Evolutionary conservation across 2,329 filamentous ascomycete species (phyloP).

Genomic region (Pseudocercospora musae): DNA sequence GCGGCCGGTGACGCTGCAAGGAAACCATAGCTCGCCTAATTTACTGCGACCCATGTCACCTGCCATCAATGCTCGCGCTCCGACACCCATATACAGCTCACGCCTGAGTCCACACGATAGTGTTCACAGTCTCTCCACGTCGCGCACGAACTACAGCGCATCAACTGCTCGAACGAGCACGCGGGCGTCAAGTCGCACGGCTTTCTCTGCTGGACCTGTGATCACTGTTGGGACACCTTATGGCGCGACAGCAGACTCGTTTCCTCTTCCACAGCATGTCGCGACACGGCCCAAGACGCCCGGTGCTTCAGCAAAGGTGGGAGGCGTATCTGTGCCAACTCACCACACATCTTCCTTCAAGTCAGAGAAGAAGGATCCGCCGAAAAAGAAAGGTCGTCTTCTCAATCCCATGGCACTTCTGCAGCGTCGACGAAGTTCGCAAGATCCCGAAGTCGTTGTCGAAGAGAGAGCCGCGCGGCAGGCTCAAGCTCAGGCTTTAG

Average conservation of each 20-base stretch:
- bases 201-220: conserved; percentile 10
- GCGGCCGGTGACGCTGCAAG: conserved; percentile 15
- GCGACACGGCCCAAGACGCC: conserved; percentile 31
- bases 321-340: conserved; percentile 35
- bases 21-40: conserved; percentile 26
- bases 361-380: conserved; percentile 34
- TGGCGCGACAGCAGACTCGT: conserved; percentile 28
- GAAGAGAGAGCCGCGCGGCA: conserved; percentile 22
- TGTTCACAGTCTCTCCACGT: conserved; percentile 16
- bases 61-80: conserved; percentile 1
- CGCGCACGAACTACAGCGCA: conserved; percentile 24
- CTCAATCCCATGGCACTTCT: conserved; percentile 61
- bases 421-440: conserved; percentile 54
- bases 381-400: conserved; percentile 38
- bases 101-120: conserved; percentile 15
- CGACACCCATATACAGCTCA: conserved; percentile 12
- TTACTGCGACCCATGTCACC: conserved; percentile 9
- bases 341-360: conserved; percentile 29
- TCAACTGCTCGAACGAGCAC: conserved; percentile 27
- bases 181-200: conserved; percentile 21
- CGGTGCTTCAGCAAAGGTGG: conserved; percentile 31
- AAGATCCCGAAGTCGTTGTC: conserved; percentile 22
- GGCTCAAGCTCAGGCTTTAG: conserved; percentile 42
- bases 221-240: conserved; percentile 34
- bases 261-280: conserved; percentile 35